Evolutionary conservation across 1,284 basidiomycete genomes (phyloP), one percentile per base, ranked within the genome.

Genomic region (Sphaerobolus stellatus): DNA sequence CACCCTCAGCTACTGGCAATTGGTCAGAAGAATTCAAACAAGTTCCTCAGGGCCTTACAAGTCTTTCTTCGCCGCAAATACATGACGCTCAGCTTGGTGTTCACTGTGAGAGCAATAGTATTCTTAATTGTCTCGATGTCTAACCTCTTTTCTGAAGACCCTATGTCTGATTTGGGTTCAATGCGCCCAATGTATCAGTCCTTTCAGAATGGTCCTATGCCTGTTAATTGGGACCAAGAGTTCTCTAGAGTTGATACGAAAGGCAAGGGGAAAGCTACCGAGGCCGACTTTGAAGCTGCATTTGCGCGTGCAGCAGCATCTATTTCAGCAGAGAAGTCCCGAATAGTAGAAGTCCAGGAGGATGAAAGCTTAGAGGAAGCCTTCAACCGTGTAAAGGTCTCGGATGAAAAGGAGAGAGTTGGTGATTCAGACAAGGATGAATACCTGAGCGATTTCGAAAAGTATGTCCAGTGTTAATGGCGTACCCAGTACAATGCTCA

Each of bases 261-360:
- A 69, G 88, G 82, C 52, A 92, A 88, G 70, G 88, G 84, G 18
- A 92, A 86, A 66, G 80, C 76, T 57, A 82, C 77, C 60, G 88
- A 88, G 61, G 84, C 79, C 5, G 90, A 90, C 68, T 92, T 89
- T 63, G 88, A 89, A 61, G 82, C 82, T 27, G 90, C 88, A 1
- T 88, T 92, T 68, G 83, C 81, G 16, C 77, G 86, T 62, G 75
- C 78, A 4, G 71, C 74, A 33, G 78, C 77, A 14, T 80, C 80
- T 8, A 64, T 84, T 18, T 63, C 67, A 24, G 74, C 81, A 58
- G 63, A 69, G 25, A 73, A 78, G 25, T 73, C 71, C 27, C 67
- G 74, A 33, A 80, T 86, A 14, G 82, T 78, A 27, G 84, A 86
- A 66, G 69, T 85, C 4, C 71, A 78, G 31, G 73, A 80, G 40